Conservation (phyloP, 805 yeast species). For the Teunomyces cretensis region DNA sequence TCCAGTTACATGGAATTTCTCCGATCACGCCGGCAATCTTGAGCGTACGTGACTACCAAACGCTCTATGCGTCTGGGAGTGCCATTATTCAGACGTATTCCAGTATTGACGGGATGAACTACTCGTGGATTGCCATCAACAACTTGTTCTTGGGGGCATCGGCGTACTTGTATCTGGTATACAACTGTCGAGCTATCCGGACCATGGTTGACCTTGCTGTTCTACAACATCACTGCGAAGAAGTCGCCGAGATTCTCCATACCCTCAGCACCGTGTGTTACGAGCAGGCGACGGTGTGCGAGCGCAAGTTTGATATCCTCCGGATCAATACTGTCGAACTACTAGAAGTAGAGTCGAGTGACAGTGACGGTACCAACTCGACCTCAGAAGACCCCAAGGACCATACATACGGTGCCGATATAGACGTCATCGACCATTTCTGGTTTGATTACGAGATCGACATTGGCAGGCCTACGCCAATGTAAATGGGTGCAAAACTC, state of each 20-base stretch:
- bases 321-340: neutral
- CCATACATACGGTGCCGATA: neutral
- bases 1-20: neutral
- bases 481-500: slow-evolving; percentile 1
- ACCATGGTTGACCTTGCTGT: neutral
- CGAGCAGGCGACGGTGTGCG: neutral
- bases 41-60: neutral
- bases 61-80: neutral
- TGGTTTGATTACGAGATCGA: neutral
- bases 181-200: neutral
- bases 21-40: neutral
- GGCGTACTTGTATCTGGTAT: slow-evolving; percentile 4
- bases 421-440: neutral
- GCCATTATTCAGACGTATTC: slow-evolving; percentile 1
- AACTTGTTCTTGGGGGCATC: slow-evolving; percentile 1
- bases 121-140: slow-evolving; percentile 2
- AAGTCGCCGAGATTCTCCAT: neutral
- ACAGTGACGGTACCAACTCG: too few relatives aligned
- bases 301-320: neutral
- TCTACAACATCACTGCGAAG: neutral
- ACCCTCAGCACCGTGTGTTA: neutral
- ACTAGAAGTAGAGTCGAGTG: neutral
- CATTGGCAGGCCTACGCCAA: neutral
- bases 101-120: neutral
- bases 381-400: too few relatives aligned